phyloP scores from a whole-genome alignment of 2,329 filamentous ascomycete species.

The Monilinia polystroma region DNA sequence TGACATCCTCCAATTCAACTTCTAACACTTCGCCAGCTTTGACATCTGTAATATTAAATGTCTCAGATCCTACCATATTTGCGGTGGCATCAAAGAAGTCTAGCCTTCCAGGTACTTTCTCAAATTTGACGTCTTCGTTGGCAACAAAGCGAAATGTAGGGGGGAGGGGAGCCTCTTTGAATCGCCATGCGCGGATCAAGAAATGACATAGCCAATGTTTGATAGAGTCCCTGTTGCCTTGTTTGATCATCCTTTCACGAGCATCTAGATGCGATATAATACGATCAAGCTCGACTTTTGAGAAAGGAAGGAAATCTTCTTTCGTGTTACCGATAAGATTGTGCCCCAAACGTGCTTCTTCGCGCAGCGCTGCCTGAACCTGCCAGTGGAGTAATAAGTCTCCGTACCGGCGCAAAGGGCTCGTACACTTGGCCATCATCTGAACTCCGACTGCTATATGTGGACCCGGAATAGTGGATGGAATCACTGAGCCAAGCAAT shows the following conservation, averaged over 20 bases:
- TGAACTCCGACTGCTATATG: slow-evolving; percentile 59
- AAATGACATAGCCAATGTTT: slow-evolving; percentile 59
- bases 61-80: slow-evolving; percentile 2
- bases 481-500: slow-evolving; percentile 51
- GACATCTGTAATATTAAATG: slow-evolving; percentile 40
- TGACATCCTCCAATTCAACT: slow-evolving; percentile 53
- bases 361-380: slow-evolving; percentile 56
- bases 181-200: slow-evolving; percentile 59
- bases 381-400: slow-evolving; percentile 68
- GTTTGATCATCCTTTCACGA: slow-evolving; percentile 34
- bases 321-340: slow-evolving; percentile 41
- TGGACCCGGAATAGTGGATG: slow-evolving; percentile 53
- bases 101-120: not conserved
- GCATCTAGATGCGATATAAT: slow-evolving; percentile 35
- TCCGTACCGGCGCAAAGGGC: slow-evolving; percentile 62
- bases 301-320: slow-evolving; percentile 38
- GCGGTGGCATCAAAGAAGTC: slow-evolving; percentile 2
- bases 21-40: slow-evolving; percentile 53
- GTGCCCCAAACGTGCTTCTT: slow-evolving; percentile 44
- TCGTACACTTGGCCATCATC: slow-evolving; percentile 63
- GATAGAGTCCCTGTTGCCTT: slow-evolving; percentile 35
- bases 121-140: not conserved
- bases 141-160: slow-evolving; percentile 43
- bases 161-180: slow-evolving; percentile 49
- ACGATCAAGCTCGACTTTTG: slow-evolving; percentile 34